Evolutionary conservation across 2,329 filamentous ascomycete species (phyloP).

Genomic region (Diaporthe destruens): DNA sequence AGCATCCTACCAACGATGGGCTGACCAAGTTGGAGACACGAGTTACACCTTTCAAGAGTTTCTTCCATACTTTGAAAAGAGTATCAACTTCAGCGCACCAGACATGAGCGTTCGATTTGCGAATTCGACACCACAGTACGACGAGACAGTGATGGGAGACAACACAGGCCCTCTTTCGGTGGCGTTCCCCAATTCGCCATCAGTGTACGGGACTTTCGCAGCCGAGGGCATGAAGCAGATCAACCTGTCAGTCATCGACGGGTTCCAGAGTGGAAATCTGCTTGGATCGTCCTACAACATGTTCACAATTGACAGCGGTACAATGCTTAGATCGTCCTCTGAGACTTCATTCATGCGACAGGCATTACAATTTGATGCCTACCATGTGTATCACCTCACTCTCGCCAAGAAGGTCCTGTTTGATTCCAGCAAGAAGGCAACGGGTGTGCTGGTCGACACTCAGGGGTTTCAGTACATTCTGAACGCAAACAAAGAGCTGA

Average conservation of each 20-base stretch:
- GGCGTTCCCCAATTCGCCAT: not conserved
- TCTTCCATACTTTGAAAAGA: constrained; percentile 27
- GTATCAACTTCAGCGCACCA: constrained; percentile 34
- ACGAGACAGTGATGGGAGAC: not conserved
- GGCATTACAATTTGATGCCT: not conserved
- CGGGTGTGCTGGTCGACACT: constrained; percentile 8
- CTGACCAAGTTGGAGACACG: constrained; percentile 29
- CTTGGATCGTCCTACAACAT: constrained; percentile 12
- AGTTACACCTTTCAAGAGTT: constrained; percentile 29
- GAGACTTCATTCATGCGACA: constrained; percentile 18
- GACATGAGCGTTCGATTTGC: constrained; percentile 1
- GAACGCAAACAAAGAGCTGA: constrained; percentile 58
- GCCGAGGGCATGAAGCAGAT: constrained; percentile 10
- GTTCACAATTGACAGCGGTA: constrained; percentile 16
- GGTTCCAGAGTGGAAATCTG: constrained; percentile 5
- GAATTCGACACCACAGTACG: constrained; percentile 28
- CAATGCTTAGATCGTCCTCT: not conserved
- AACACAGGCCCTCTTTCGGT: not conserved
- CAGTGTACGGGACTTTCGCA: constrained; percentile 7
- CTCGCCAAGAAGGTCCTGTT: constrained; percentile 12
- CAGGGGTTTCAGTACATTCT: constrained; percentile 16
- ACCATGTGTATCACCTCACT: not conserved
- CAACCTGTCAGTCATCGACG: not conserved
- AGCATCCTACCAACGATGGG: constrained; percentile 26
- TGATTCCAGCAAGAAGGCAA: constrained; percentile 20